A percentile compares a stretch with the other conserved stretches of the same genome.
Conservation (phyloP, 1,284 basidiomycete species). For the Limonomyces culmigenus region DNA sequence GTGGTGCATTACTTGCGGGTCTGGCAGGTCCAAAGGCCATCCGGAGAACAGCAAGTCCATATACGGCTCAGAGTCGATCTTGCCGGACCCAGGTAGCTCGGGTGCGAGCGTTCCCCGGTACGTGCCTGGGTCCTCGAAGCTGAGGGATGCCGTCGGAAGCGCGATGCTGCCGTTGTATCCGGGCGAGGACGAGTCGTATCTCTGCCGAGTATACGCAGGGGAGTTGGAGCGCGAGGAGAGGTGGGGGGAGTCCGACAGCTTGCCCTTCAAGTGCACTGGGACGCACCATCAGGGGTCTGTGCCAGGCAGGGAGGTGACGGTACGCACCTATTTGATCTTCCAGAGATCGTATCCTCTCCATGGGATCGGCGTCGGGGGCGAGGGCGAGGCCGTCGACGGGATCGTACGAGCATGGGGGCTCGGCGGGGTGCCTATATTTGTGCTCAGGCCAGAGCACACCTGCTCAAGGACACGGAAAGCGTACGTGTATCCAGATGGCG, state of each 20-base stretch:
- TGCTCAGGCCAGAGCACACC: constrained; percentile 1
- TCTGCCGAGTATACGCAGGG: constrained; percentile 1
- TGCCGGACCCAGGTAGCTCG: background rate
- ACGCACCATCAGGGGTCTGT: no score
- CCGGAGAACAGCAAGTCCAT: constrained; percentile 53
- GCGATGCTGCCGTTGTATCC: constrained; percentile 27
- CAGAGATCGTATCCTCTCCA: constrained; percentile 57
- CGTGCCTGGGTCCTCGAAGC: background rate
- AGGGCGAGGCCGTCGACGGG: constrained; percentile 64
- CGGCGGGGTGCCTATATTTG: constrained; percentile 49
- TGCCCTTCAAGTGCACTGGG: no score
- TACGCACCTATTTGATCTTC: constrained; percentile 57
- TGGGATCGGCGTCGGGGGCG: constrained; percentile 54
- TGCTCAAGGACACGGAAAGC: constrained; percentile 13
- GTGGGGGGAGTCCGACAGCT: background rate
- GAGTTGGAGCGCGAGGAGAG: background rate
- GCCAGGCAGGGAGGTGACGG: no score
- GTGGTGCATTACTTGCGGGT: constrained; percentile 50
- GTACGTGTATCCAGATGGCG: constrained; percentile 63
- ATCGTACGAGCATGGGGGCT: constrained; percentile 70
- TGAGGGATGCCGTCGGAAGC: constrained; percentile 26
- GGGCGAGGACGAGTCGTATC: constrained; percentile 4
- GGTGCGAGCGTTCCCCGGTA: background rate
- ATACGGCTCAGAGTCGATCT: constrained; percentile 26
- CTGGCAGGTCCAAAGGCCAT: constrained; percentile 70